These are phyloP conservation scores for Leucosporidium creatinivorum DNA, from an alignment of 768 basidiomycete genomes.

Conservation along the genomic window DNA sequence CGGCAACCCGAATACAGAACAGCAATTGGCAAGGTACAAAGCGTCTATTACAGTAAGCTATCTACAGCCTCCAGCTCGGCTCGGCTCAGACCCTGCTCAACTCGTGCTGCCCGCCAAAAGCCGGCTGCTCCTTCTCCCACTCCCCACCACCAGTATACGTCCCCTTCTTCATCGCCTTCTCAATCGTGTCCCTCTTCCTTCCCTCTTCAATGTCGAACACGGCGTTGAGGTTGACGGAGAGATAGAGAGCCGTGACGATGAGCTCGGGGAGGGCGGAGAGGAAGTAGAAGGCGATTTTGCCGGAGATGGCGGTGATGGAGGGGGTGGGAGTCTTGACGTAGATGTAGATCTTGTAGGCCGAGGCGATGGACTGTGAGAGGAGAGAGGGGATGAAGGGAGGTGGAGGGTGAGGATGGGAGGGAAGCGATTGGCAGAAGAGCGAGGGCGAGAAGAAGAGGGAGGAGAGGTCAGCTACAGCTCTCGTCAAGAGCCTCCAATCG, in stretches of 20 bases:
- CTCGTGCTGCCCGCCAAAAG: too few relatives aligned
- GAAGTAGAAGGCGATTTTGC: slow-evolving; percentile 3
- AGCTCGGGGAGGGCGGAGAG: slow-evolving; percentile 3
- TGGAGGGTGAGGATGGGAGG: neutral
- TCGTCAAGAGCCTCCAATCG: too few relatives aligned
- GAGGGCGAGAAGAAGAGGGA: neutral
- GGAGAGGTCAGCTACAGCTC: too few relatives aligned
- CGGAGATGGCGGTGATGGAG: neutral
- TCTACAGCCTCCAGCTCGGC: too few relatives aligned
- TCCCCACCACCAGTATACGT: neutral
- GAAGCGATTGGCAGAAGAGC: neutral
- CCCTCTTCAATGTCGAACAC: neutral
- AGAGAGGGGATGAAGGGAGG: neutral
- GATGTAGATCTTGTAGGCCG: neutral
- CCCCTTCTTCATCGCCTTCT: neutral
- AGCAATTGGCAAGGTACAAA: too few relatives aligned
- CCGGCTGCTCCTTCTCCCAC: neutral
- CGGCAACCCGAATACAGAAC: too few relatives aligned
- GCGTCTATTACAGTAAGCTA: too few relatives aligned
- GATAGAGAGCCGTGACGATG: neutral
- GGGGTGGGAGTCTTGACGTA: neutral
- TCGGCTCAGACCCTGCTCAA: too few relatives aligned
- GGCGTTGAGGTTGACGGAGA: neutral
- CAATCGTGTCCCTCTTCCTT: neutral
- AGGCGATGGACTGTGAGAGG: neutral